These are phyloP conservation scores for Vanrija pseudolonga DNA, from an alignment of 1,284 basidiomycete species.

Conservation along the genomic window DNA sequence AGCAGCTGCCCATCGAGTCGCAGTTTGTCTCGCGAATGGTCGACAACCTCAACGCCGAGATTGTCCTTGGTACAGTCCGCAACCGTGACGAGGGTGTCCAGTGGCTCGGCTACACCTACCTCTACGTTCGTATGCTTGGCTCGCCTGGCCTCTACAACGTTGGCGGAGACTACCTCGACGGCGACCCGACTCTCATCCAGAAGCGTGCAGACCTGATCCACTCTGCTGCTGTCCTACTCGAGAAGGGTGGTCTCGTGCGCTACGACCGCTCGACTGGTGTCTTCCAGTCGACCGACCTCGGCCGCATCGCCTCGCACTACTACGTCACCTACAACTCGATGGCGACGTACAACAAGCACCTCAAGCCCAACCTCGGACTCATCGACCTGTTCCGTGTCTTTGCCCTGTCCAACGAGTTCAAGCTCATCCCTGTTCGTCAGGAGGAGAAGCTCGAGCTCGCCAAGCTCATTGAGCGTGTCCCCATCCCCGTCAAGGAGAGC, in stretches of 20 bases:
- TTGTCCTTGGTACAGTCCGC: slow-evolving; percentile 90
- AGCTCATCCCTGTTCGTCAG: slow-evolving; percentile 78
- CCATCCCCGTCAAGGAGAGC: slow-evolving; percentile 94
- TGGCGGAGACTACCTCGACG: slow-evolving; percentile 81
- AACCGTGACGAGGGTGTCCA: slow-evolving; percentile 97
- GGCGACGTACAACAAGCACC: slow-evolving; percentile 93
- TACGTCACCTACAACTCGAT: slow-evolving; percentile 96
- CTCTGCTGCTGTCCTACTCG: slow-evolving; percentile 86
- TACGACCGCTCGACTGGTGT: slow-evolving; percentile 87
- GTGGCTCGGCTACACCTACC: slow-evolving; percentile 92
- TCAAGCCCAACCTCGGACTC: slow-evolving; percentile 78
- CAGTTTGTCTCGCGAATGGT: slow-evolving; percentile 91
- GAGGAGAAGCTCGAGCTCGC: slow-evolving; percentile 85
- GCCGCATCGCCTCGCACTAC: slow-evolving; percentile 93
- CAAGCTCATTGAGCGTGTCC: slow-evolving; percentile 92
- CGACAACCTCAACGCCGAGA: slow-evolving; percentile 96
- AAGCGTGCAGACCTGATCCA: slow-evolving; percentile 92
- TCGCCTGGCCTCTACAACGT: slow-evolving; percentile 86
- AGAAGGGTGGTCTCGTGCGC: slow-evolving; percentile 90
- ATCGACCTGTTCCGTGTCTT: slow-evolving; percentile 96
- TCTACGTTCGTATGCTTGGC: slow-evolving; percentile 95
- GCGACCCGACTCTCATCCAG: slow-evolving; percentile 75
- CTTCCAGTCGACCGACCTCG: slow-evolving; percentile 87
- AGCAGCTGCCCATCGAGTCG: slow-evolving; percentile 94
- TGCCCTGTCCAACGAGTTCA: slow-evolving; percentile 95